A percentile compares a stretch with the other conserved stretches of the same genome.
Evolutionary conservation across 2,329 filamentous ascomycete genomes (phyloP).

Genomic region (Fusarium longipes): DNA sequence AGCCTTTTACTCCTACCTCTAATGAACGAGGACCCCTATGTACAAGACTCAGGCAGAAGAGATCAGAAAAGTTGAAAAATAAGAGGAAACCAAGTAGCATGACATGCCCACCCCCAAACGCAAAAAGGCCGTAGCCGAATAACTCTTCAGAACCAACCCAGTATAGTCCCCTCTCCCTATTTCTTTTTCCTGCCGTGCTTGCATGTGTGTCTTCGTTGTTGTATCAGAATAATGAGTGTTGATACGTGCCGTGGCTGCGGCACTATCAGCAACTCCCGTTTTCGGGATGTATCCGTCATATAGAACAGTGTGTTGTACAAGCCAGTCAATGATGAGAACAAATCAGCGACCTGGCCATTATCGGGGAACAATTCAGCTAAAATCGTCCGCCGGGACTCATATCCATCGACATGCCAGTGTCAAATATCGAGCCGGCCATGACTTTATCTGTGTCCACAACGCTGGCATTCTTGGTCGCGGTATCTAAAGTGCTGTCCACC

Average conservation of each 20-base stretch:
- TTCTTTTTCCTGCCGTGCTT: conserved; percentile 23
- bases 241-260: conserved; percentile 16
- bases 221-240: conserved; percentile 9
- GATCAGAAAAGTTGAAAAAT: neutral
- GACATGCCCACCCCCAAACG: conserved; percentile 10
- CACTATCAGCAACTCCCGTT: conserved; percentile 6
- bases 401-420: conserved; percentile 20
- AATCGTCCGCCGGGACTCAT: conserved; percentile 20
- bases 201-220: conserved; percentile 18
- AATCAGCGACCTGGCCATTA: neutral
- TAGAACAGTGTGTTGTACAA: conserved; percentile 28
- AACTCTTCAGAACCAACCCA: conserved; percentile 31
- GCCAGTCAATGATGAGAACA: neutral
- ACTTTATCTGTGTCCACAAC: conserved; percentile 10
- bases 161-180: conserved; percentile 12
- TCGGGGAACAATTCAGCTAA: neutral
- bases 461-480: conserved; percentile 42
- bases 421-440: conserved; percentile 38
- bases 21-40: conserved; percentile 5
- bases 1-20: conserved; percentile 14
- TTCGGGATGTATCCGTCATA: neutral
- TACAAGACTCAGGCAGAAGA: conserved; percentile 14
- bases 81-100: neutral
- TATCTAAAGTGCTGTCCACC: conserved; percentile 50
- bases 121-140: conserved; percentile 28